A percentile compares a stretch with the other conserved stretches of the same genome.
Evolutionary conservation across 495 filamentous ascomycete species (phyloP).

Genomic region (Aspergillus homomorphus): DNA sequence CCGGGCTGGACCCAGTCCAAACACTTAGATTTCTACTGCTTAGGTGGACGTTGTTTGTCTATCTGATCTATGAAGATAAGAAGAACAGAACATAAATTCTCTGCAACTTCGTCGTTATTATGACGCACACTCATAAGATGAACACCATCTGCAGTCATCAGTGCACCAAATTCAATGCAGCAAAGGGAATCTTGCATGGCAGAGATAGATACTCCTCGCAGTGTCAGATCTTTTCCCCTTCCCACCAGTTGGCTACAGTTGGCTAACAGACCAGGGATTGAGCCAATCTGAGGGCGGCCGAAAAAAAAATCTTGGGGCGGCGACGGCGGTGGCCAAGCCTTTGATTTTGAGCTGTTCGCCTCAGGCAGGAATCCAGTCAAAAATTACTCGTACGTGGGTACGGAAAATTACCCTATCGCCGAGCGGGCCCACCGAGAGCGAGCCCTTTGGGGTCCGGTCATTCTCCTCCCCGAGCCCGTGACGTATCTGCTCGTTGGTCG

Average conservation of each 20-base stretch:
- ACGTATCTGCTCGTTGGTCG: not conserved
- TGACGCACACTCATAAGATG: too few species aligned
- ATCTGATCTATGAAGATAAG: not conserved
- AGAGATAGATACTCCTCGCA: too few species aligned
- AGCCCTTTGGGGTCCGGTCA: too few species aligned
- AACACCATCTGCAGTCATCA: too few species aligned
- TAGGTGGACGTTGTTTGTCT: not conserved
- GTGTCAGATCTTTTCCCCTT: too few species aligned
- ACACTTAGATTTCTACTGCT: not conserved
- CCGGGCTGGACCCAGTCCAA: not conserved
- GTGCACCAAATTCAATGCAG: not conserved
- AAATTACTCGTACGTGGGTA: too few species aligned
- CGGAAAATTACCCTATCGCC: too few species aligned
- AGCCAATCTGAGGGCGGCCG: not conserved
- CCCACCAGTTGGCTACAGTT: too few species aligned
- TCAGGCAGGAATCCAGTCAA: not conserved
- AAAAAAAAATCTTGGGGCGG: conserved; percentile 1
- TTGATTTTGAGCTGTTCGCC: not conserved
- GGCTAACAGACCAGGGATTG: too few species aligned
- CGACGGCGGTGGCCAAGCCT: not conserved
- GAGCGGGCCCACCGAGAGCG: too few species aligned
- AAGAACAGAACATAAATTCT: too few species aligned
- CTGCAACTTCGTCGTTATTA: too few species aligned
- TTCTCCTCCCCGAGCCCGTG: not conserved
- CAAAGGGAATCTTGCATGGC: not conserved